Percentiles rank a stretch among this genome's conserved stretches.
Conservation (phyloP, 2,329 filamentous ascomycete species). For the Huntiella moniliformis region DNA sequence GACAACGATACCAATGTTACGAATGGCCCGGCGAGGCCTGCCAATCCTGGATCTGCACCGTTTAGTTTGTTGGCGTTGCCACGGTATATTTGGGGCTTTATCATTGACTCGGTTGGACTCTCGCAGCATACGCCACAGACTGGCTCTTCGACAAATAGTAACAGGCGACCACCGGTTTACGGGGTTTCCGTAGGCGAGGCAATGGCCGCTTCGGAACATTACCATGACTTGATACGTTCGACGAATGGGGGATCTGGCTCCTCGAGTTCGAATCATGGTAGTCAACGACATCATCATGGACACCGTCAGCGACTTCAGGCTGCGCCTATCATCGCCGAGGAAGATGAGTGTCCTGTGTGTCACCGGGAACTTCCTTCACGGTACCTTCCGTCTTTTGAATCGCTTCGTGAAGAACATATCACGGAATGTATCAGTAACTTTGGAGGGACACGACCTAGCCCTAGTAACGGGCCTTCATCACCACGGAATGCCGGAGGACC, state of each 20-base stretch:
- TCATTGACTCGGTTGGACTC: slow-evolving; percentile 3
- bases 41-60: no score
- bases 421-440: slow-evolving; percentile 37
- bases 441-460: slow-evolving; percentile 1
- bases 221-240: slow-evolving; percentile 18
- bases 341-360: slow-evolving; percentile 65
- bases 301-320: slow-evolving; percentile 23
- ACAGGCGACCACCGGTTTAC: no score
- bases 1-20: no score
- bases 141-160: background rate
- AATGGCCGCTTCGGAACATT: slow-evolving; percentile 11
- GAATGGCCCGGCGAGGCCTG: no score
- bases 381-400: slow-evolving; percentile 32
- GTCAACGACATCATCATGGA: slow-evolving; percentile 20
- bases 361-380: slow-evolving; percentile 49
- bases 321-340: slow-evolving; percentile 40
- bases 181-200: background rate
- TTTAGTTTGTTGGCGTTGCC: slow-evolving; percentile 1
- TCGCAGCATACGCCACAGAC: slow-evolving; percentile 7
- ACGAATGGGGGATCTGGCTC: slow-evolving; percentile 18
- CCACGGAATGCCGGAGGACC: background rate
- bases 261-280: slow-evolving; percentile 16
- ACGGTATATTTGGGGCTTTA: slow-evolving; percentile 3
- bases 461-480: background rate
- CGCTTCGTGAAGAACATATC: slow-evolving; percentile 39